phyloP scores from a whole-genome alignment of 75 land plant genomes.

The Selaginella tamariscina region DNA sequence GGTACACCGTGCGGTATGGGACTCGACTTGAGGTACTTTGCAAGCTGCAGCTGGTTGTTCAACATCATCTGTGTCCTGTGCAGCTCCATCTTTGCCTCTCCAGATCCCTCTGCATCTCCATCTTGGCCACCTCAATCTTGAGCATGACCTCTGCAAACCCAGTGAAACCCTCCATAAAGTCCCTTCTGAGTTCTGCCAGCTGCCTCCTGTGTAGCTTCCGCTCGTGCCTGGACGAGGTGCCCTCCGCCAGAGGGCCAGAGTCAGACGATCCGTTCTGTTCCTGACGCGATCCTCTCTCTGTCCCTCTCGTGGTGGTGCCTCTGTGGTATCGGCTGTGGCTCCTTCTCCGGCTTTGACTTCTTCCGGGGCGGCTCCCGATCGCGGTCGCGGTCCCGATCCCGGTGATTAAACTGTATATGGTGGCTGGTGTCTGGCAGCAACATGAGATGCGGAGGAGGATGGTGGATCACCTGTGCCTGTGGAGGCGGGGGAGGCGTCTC shows the following conservation, averaged over 20 bases:
- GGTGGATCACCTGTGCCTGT: background rate
- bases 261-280: background rate
- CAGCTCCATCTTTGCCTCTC: constrained; percentile 36
- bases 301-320: background rate
- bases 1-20: background rate
- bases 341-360: background rate
- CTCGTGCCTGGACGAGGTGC: background rate
- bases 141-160: constrained; percentile 29
- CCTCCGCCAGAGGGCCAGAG: background rate
- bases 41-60: constrained; percentile 38
- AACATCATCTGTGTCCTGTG: constrained; percentile 33
- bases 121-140: constrained; percentile 36
- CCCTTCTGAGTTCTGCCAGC: background rate
- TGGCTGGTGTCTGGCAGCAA: background rate
- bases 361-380: background rate
- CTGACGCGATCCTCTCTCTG: background rate
- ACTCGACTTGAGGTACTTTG: constrained; percentile 13
- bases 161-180: constrained; percentile 18
- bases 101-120: constrained; percentile 36
- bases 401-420: background rate
- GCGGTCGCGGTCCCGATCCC: background rate
- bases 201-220: background rate
- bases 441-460: background rate
- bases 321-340: background rate
- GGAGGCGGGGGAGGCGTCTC: background rate